Evolutionary conservation across 2,329 filamentous ascomycete genomes (phyloP), one percentile per base, ranked within the genome.

Genomic region (Ceratocystis ficicola): DNA sequence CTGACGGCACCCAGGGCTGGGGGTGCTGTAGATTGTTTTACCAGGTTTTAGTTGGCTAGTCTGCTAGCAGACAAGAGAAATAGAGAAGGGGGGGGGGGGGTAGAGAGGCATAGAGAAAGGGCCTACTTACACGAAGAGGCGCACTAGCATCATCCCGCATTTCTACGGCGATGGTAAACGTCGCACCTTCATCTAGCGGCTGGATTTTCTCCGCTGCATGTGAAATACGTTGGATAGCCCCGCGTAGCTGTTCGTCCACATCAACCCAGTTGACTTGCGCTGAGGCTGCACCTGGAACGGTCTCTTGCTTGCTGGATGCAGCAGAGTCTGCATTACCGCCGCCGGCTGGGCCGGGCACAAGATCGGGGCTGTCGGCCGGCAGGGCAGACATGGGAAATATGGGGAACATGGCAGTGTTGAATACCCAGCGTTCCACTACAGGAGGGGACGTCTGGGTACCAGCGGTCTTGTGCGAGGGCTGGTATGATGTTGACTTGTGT

Each of bases 101-200:
- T 32, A 17, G 44, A 55, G 22, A 22, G 15, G 2, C 50, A n/a
- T 7, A 59, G 8, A 36, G 7, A 15, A 5, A 15, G 15, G 2
- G 30, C 25, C 28, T 32, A 76, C 81, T 72, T 73, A 85, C 83
- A 65, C 79, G 80, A 68, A 86, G 83, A 0, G 84, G 85, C 8
- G 82, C 78, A 10, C 80, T 75, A 0, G 78, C 79, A 50, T 85
- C 79, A 25, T 87, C 82, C 48, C 82, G 83, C 69, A 92, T 73
- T 74, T 93, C 89, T 50, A 93, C 81, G 0, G 86, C 86, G n/a
- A 93, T 74, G 0, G 87, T 89, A 73, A 89, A 93, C 0, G 86
- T 88, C 73, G 87, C 90, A 1, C 81, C 81, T 1, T 79, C 75
- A 0, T 88, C 87, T 25, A 91, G 72, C 0, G 79, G 74, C 0